phyloP scores from a whole-genome alignment of 768 basidiomycete genomes.

The Mycena vitilis region DNA sequence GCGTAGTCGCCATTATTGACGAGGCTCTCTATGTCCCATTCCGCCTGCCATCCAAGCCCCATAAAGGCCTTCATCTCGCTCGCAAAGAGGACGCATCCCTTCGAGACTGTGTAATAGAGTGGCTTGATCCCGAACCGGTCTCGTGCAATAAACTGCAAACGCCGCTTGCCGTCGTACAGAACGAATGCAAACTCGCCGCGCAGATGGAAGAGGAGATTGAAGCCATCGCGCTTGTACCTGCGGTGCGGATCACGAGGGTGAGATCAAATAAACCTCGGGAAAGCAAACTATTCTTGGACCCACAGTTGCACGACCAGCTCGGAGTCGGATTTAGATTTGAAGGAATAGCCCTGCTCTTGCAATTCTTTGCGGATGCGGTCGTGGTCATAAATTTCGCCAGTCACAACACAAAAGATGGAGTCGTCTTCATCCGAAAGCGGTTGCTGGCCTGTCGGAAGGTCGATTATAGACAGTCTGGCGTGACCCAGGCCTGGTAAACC shows the following conservation, averaged over 20 bases:
- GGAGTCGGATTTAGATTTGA: constrained; percentile 34
- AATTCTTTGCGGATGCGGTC: constrained; percentile 34
- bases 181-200: constrained; percentile 39
- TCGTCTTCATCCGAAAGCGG: constrained; percentile 32
- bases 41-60: constrained; percentile 35
- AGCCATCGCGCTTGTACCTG: constrained; percentile 36
- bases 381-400: constrained; percentile 37
- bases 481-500: constrained; percentile 29
- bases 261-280: not conserved
- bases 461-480: constrained; percentile 36
- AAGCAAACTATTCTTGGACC: not conserved
- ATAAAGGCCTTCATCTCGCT: constrained; percentile 38
- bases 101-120: constrained; percentile 34
- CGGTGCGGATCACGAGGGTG: no score
- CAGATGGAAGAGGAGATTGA: constrained; percentile 26
- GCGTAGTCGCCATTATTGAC: constrained; percentile 16
- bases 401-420: constrained; percentile 32
- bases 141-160: constrained; percentile 29
- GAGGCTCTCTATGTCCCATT: constrained; percentile 35
- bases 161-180: constrained; percentile 31
- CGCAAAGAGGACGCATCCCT: constrained; percentile 30
- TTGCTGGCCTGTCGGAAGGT: constrained; percentile 35
- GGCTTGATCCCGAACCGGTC: constrained; percentile 40
- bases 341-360: constrained; percentile 24
- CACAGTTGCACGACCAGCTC: constrained; percentile 36